These are phyloP conservation scores for Coleophoma cylindrospora DNA, from an alignment of 2,329 filamentous ascomycete genomes.

Conservation along the genomic window DNA sequence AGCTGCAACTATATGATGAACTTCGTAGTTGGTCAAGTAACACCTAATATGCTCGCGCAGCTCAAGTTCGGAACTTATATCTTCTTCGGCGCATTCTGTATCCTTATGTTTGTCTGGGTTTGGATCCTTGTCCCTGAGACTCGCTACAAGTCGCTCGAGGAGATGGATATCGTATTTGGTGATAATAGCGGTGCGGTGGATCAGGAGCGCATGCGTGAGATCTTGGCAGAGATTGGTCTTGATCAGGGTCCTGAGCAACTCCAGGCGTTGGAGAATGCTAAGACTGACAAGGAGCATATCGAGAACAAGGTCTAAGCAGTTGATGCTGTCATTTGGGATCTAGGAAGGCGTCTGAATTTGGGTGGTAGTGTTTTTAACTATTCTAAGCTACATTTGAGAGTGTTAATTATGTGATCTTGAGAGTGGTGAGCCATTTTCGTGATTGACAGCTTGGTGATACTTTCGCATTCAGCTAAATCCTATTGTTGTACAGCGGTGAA, in stretches of 20 bases:
- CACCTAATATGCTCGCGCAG: conserved; percentile 31
- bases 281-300: background rate
- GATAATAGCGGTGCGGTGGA: background rate
- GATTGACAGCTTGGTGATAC: too few relatives aligned
- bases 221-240: background rate
- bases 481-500: conserved; percentile 49
- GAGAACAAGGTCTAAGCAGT: too few relatives aligned
- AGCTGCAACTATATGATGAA: conserved; percentile 7
- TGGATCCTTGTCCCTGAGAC: conserved; percentile 39
- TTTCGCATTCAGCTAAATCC: too few relatives aligned
- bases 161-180: conserved; percentile 35
- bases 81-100: conserved; percentile 37
- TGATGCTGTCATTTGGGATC: too few relatives aligned
- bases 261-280: background rate
- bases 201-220: background rate
- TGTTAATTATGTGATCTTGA: too few relatives aligned
- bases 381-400: too few relatives aligned
- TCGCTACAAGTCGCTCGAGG: conserved; percentile 37
- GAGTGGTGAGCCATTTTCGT: too few relatives aligned
- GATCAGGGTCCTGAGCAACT: background rate
- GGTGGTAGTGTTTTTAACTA: too few relatives aligned
- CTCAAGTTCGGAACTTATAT: conserved; percentile 38
- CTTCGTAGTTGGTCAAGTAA: conserved; percentile 19
- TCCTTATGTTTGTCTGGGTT: conserved; percentile 32
- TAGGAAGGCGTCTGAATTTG: too few relatives aligned